These are phyloP conservation scores for Colletotrichum sp. DNA, from an alignment of 2,329 filamentous ascomycete genomes.

Conservation along the genomic window DNA sequence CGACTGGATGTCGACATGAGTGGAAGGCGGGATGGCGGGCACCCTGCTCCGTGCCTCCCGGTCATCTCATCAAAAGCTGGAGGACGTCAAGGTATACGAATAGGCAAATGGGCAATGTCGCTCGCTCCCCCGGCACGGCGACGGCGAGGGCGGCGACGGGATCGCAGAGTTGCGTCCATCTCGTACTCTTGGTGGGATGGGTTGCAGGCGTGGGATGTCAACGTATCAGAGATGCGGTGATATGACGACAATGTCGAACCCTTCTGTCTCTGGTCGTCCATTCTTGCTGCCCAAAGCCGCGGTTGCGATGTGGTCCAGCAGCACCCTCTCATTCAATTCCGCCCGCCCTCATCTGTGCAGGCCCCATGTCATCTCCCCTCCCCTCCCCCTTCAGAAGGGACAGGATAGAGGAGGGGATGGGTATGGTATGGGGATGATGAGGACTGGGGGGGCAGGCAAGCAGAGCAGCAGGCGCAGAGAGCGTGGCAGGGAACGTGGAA, in stretches of 20 bases:
- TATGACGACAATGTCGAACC: conserved; percentile 20
- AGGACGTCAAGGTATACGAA: not conserved
- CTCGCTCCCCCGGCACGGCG: not conserved
- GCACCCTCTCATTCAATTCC: conserved; percentile 12
- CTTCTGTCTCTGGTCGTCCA: not conserved
- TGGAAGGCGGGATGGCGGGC: not conserved
- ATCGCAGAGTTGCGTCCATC: not conserved
- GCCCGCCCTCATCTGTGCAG: conserved; percentile 11
- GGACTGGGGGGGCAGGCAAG: not conserved
- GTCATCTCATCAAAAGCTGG: not conserved
- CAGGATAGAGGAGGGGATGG: not conserved
- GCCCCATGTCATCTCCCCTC: conserved; percentile 14
- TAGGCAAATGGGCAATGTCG: not conserved
- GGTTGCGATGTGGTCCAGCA: conserved; percentile 16
- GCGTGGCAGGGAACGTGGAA: not conserved
- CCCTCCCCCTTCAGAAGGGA: not conserved
- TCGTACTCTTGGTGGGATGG: not conserved
- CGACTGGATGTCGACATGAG: not conserved
- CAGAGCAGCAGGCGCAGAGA: not conserved
- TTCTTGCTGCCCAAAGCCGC: conserved; percentile 15
- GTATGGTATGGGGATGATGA: not conserved
- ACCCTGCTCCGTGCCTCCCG: not conserved
- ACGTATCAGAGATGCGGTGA: conserved; percentile 6
- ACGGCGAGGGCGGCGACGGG: not conserved
- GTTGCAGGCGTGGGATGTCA: not conserved